Evolutionary conservation across 192 early-diverging fungal genomes (phyloP), one percentile per base, ranked within the genome.

Genomic region (Jimgerdemannia flammicorona): DNA sequence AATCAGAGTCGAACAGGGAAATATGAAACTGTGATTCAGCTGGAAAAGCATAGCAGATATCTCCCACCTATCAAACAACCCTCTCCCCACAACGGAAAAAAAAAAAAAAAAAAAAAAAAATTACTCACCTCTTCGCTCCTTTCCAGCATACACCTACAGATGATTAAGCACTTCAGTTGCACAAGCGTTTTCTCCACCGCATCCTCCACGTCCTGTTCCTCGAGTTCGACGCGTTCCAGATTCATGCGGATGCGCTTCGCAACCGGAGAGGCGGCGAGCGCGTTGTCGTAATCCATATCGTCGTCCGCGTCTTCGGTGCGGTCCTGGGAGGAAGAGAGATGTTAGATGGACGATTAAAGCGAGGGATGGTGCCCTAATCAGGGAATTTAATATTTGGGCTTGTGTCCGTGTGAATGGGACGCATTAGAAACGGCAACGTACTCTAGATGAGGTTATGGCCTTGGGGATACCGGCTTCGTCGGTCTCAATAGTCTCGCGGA

Each of bases 101-200:
- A 29, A 29, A 29, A 0, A 29, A 29, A 29, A 29, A 29, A 67
- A 67, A 42, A 20, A 70, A 14, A 68, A 4, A 41, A 70, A 67
- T 72, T 66, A 64, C 39, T 76, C 80, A 89, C 87, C 76, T 92
- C 89, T 69, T 89, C 83, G 76, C 89, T 90, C 65, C 85, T 83
- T 83, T 93, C 87, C 44, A 93, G 77, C 79, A 93, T 86, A 69
- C 80, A 89, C 80, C 88, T 90, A 83, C 89, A 88, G 9, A 93
- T 88, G 43, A 86, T 90, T 17, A 93, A 79, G 78, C 91, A 89
- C 54, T 90, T 89, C 39, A 92, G 79, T 54, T 86, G 76, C 44
- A 88, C 81, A 42, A 92, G 74, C 84, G 87, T 77, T 2, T 81
- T 82, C 43, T 89, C 86, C 6, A 88, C 67, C 4, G 81, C 79